A percentile compares a stretch with the other conserved stretches of the same genome.
These are phyloP conservation scores for Trichoderma atrobrunneum DNA, from an alignment of 2,329 filamentous ascomycete species.

Conservation along the genomic window DNA sequence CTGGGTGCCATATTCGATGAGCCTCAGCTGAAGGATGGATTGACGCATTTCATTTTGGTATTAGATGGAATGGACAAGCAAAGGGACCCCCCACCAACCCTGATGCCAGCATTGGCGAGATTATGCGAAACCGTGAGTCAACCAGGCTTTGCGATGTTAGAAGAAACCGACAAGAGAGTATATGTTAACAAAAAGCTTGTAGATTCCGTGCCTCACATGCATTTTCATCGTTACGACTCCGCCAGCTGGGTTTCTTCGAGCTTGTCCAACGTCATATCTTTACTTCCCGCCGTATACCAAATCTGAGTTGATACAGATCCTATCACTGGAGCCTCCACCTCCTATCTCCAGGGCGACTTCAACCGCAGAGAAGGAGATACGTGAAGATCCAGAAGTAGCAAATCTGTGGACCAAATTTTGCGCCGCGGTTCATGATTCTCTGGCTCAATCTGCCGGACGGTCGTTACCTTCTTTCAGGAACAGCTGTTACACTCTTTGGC, in stretches of 20 bases:
- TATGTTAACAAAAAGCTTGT: not conserved
- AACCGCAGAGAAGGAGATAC: not conserved
- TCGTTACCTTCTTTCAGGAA: constrained; percentile 71
- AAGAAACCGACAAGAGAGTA: not conserved
- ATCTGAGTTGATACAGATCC: constrained; percentile 72
- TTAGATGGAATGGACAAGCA: constrained; percentile 86
- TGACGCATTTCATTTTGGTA: constrained; percentile 71
- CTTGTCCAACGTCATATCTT: constrained; percentile 69
- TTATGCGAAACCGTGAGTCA: constrained; percentile 71
- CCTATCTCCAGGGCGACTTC: constrained; percentile 46
- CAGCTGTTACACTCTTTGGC: constrained; percentile 76
- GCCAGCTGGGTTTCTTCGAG: constrained; percentile 65
- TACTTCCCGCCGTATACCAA: constrained; percentile 84
- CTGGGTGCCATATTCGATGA: constrained; percentile 62
- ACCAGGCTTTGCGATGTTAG: not conserved
- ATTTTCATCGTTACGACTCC: constrained; percentile 75
- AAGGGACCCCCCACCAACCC: constrained; percentile 72
- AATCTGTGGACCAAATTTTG: constrained; percentile 81
- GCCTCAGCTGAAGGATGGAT: constrained; percentile 31
- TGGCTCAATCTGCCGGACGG: constrained; percentile 75
- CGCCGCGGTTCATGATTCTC: constrained; percentile 80
- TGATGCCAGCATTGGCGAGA: constrained; percentile 77
- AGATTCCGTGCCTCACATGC: constrained; percentile 77
- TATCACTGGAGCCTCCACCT: constrained; percentile 53
- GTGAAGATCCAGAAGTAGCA: constrained; percentile 47